A percentile compares a stretch with the other conserved stretches of the same genome.
These are phyloP conservation scores for Microdochium bolleyi DNA, from an alignment of 2,329 filamentous ascomycete species.

Conservation along the genomic window DNA sequence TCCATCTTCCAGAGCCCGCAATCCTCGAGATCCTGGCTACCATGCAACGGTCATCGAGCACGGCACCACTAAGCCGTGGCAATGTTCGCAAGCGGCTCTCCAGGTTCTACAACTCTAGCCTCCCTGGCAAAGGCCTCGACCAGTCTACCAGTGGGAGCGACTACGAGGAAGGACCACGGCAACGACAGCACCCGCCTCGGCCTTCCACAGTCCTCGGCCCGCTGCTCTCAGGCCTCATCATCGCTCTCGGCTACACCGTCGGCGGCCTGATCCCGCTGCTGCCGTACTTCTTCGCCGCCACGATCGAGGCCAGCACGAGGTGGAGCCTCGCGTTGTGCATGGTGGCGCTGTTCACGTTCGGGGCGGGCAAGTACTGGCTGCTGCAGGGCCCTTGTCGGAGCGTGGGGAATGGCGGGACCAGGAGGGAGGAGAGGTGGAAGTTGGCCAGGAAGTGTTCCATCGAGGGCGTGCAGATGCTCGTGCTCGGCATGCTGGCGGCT, in stretches of 20 bases:
- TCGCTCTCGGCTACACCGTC: conserved; percentile 61
- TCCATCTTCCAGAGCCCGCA: background rate
- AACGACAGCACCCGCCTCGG: background rate
- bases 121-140: background rate
- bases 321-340: conserved; percentile 54
- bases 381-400: conserved; percentile 11
- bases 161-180: conserved; percentile 9
- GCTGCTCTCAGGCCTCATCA: conserved; percentile 53
- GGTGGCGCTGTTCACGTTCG: conserved; percentile 52
- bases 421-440: background rate
- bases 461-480: background rate
- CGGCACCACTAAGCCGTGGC: conserved; percentile 3
- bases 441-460: background rate
- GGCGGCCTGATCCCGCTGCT: conserved; percentile 64
- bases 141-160: conserved; percentile 28
- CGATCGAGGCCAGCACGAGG: conserved; percentile 40
- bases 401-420: background rate
- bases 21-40: background rate
- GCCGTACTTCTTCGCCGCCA: conserved; percentile 55
- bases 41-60: background rate
- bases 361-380: conserved; percentile 53
- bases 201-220: conserved; percentile 23
- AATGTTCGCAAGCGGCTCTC: conserved; percentile 14
- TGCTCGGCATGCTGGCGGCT: background rate
- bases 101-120: background rate